Conservation (phyloP, 2,329 filamentous ascomycete genomes). For the Sphaceloma murrayae region DNA sequence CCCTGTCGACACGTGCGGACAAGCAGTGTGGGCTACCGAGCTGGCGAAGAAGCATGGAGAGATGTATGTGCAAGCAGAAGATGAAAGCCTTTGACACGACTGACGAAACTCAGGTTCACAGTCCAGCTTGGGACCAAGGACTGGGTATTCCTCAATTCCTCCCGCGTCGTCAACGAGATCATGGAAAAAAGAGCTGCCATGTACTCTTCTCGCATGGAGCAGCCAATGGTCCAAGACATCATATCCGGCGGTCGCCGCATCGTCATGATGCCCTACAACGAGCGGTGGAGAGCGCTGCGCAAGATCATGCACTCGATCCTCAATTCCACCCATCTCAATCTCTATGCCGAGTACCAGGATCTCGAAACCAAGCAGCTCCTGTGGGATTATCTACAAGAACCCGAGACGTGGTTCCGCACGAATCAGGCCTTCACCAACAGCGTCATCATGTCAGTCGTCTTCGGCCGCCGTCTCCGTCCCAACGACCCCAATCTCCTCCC, state of each 20-base stretch:
- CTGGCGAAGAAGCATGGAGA: slow-evolving; percentile 14
- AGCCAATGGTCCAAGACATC: slow-evolving; percentile 33
- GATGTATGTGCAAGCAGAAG: slow-evolving; percentile 8
- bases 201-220: slow-evolving; percentile 36
- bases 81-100: neutral
- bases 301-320: slow-evolving; percentile 39
- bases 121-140: slow-evolving; percentile 37
- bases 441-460: slow-evolving; percentile 36
- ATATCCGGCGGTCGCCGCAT: slow-evolving; percentile 41
- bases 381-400: slow-evolving; percentile 34
- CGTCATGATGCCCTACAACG: slow-evolving; percentile 39
- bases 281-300: slow-evolving; percentile 38
- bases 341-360: slow-evolving; percentile 36
- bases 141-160: slow-evolving; percentile 36
- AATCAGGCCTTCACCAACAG: slow-evolving; percentile 42
- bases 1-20: neutral
- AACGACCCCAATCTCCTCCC: slow-evolving; percentile 22
- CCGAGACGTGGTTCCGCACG: slow-evolving; percentile 38
- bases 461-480: slow-evolving; percentile 23
- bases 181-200: slow-evolving; percentile 38
- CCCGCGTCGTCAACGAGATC: slow-evolving; percentile 34
- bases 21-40: slow-evolving; percentile 11
- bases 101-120: slow-evolving; percentile 15
- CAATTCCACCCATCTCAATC: slow-evolving; percentile 34
- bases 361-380: slow-evolving; percentile 43